Base-by-base conservation (phyloP, 805 yeast genomes). In the Tetrapisispora arboricola region DNA sequence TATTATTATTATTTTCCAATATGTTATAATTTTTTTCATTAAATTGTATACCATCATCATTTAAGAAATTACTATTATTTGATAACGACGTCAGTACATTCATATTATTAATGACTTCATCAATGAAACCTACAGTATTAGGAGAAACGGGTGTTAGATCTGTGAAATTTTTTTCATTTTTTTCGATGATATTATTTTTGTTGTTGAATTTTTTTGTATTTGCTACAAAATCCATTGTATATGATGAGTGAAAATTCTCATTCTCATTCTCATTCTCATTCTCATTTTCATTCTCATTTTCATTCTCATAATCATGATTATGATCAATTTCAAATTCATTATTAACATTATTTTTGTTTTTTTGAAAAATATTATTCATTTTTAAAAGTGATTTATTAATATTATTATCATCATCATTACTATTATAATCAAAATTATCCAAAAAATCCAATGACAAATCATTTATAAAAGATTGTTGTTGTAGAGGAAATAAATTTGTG, bases 401-500 rank as follows among this genome's bases (percentile, higher is more conserved):
- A 26, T 21, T 29, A n/a, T 30, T 31, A 20, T 19, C 25, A n/a
- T 34, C 20, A 12, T 13, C 24, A 10, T 15, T 24, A 9, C 12
- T 35, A 25, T 24, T 35, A 5, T 35, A 15, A 24, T 25, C 16
- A 28, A 25, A 25, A 16, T 37, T 28, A 30, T 37, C 25, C 4
- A 12, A 15, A 13, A 37, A 29, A 8, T 32, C 32, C 15, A 51
- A 51, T 7, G 60, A 57, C 22, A 55, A 53, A 43, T 64, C 67
- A 54, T 57, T 54, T 35, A 60, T 61, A 30, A 61, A 54, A 11
- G 68, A 64, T 1, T 65, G 61, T 28, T 62, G 64, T 1, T 65
- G 61, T 28, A 63, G 40, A 1, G 66, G 58, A 7, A 62, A 41
- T 12, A 60, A 65, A 36, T 56, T 54, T 42, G 51, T 46, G 9